Evolutionary conservation across 306 rosid species (phyloP).

Genomic region (Prunus mume): DNA sequence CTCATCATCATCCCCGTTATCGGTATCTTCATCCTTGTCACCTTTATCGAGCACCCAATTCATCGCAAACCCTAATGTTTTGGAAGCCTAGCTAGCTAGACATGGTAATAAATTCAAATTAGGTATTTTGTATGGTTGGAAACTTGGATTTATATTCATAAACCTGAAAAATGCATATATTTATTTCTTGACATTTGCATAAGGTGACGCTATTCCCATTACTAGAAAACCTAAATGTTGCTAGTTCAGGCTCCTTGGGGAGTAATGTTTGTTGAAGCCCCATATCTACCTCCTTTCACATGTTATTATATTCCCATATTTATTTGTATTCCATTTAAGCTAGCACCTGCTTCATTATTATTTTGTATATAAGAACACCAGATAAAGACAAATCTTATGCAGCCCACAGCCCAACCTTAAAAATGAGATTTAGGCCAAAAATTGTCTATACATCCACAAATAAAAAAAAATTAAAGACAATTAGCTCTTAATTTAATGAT

Average conservation of each 20-base stretch:
- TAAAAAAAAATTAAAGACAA: no score
- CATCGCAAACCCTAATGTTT: slow-evolving; percentile 16
- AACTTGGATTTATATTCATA: neutral
- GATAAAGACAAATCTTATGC: no score
- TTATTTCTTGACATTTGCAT: slow-evolving; percentile 10
- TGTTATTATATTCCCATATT: slow-evolving; percentile 11
- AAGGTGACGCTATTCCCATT: slow-evolving; percentile 4
- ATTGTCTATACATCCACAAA: no score
- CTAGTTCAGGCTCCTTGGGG: slow-evolving; percentile 34
- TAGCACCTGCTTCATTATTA: slow-evolving; percentile 1
- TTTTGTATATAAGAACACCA: neutral
- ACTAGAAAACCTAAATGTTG: slow-evolving; percentile 35
- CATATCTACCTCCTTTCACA: slow-evolving; percentile 15
- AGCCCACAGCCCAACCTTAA: no score
- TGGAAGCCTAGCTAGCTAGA: slow-evolving; percentile 6
- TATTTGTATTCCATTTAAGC: neutral
- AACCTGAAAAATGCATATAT: neutral
- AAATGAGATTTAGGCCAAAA: no score
- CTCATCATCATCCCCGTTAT: slow-evolving; percentile 14
- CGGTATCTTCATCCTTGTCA: slow-evolving; percentile 20
- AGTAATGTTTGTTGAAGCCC: slow-evolving; percentile 23
- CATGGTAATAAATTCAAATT: neutral
- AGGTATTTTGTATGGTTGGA: slow-evolving; percentile 9
- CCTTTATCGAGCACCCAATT: slow-evolving; percentile 32
- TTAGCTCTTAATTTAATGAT: no score